Evolutionary conservation across 2,329 filamentous ascomycete genomes (phyloP).

Genomic region (Emmonsia crescens): DNA sequence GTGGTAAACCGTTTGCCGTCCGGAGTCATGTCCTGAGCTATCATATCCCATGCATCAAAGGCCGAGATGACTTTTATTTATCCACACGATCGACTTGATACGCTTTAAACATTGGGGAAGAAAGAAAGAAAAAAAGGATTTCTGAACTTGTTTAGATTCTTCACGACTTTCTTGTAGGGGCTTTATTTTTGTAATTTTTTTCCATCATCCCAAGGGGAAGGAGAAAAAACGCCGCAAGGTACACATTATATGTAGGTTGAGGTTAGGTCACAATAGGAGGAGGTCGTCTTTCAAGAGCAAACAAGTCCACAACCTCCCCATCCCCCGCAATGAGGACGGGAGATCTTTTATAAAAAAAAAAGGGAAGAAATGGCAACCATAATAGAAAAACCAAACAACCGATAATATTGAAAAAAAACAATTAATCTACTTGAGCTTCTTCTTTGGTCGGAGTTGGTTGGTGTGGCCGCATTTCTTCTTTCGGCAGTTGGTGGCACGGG

Average conservation of each 20-base stretch:
- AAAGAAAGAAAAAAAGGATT: background rate
- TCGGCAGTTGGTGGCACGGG: constrained; percentile 98
- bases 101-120: background rate
- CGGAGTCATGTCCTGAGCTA: too few species aligned
- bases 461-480: constrained; percentile 99
- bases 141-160: background rate
- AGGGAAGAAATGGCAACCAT: background rate
- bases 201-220: background rate
- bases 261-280: too few species aligned
- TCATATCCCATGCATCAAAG: too few species aligned
- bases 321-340: too few species aligned
- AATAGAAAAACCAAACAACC: background rate
- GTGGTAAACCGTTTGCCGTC: too few species aligned
- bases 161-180: background rate
- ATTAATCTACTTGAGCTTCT: constrained; percentile 82
- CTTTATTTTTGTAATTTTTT: background rate
- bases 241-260: background rate
- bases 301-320: background rate
- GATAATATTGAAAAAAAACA: constrained; percentile 4
- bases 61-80: background rate
- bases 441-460: constrained; percentile 99
- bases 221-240: background rate
- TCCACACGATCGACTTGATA: background rate
- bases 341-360: background rate
- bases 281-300: background rate